Evolutionary conservation across 2,329 filamentous ascomycete genomes (phyloP), one percentile per base, ranked within the genome.

Genomic region (Nemania sp.): DNA sequence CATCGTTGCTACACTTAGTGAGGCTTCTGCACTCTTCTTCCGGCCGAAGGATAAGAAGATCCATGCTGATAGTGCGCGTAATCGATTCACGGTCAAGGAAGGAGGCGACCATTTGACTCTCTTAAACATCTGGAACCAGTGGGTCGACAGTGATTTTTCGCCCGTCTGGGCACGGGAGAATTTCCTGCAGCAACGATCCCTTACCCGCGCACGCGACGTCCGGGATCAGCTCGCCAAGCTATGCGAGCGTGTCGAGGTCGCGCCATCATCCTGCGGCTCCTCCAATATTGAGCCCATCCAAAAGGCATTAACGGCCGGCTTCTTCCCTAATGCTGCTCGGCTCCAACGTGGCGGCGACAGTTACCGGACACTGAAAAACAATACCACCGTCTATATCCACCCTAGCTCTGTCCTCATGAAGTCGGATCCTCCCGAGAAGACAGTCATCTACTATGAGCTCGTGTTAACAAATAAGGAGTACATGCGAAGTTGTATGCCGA

Each of bases 11-110:
- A 97, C 98, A 93, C 87, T 98, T 0, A 90, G 92, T 68, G 96
- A 98, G 81, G 89, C 93, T 1, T 93, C 91, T 3, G 91, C 94
- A 0, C 87, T 99, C 5, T 99, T 98, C 84, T 97, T 97, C 86
- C 88, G 94, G 0, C 94, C 96, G 22, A 97, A 98, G 78, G 94
- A 99, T 82, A 98, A 98, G 84, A 97, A 97, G 79, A 91, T 98
- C 29, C 93, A 98, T 76, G 96, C 96, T 13, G 95, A 99, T 79
- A 93, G 92, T 69, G 96, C 96, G 0, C 90, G 94, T 15, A 91
- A 92, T 41, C 89, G 95, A 1, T 98, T 98, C 81, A 97, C 93
- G 0, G 85, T 95, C 77, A 93, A 93, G 74, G 94, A 97, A 69
- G 94, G 94, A 41, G 96, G 96, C 49, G 96, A 99, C 77, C 93